Evolutionary conservation across 2,329 filamentous ascomycete genomes (phyloP).

Genomic region (Anisogramma anomala): DNA sequence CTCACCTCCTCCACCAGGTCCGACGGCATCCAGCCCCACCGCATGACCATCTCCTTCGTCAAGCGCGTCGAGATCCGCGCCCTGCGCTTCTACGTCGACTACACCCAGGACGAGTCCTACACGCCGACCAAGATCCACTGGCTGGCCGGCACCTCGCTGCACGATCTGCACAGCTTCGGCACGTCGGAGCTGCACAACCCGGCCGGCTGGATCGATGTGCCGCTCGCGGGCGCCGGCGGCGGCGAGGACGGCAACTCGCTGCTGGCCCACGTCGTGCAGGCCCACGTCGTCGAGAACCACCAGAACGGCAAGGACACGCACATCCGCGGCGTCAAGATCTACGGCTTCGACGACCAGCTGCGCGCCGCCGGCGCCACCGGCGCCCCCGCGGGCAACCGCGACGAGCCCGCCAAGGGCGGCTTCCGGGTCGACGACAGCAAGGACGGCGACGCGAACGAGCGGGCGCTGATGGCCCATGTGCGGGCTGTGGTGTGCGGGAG

Average conservation of each 20-base stretch:
- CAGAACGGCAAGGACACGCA: slow-evolving; percentile 99
- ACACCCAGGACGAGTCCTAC: slow-evolving; percentile 87
- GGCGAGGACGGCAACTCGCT: slow-evolving; percentile 61
- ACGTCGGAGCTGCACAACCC: slow-evolving; percentile 69
- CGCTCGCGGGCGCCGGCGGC: slow-evolving; percentile 42
- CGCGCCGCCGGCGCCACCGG: slow-evolving; percentile 24
- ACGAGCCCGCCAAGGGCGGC: slow-evolving; percentile 19
- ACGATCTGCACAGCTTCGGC: slow-evolving; percentile 81
- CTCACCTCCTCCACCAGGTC: slow-evolving; percentile 42
- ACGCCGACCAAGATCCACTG: slow-evolving; percentile 90
- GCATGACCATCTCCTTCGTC: slow-evolving; percentile 71
- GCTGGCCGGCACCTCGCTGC: slow-evolving; percentile 78
- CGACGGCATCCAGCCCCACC: slow-evolving; percentile 73
- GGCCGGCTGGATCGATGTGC: slow-evolving; percentile 82
- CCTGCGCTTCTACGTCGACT: slow-evolving; percentile 80
- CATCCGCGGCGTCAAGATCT: slow-evolving; percentile 84
- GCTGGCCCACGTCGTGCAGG: slow-evolving; percentile 79
- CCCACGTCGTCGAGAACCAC: slow-evolving; percentile 89
- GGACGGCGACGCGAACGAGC: slow-evolving; percentile 24
- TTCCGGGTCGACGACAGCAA: slow-evolving; percentile 22
- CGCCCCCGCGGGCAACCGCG: slow-evolving; percentile 23
- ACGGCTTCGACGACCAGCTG: slow-evolving; percentile 43
- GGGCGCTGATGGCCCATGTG: slow-evolving; percentile 22
- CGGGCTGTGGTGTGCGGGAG: slow-evolving; percentile 19
- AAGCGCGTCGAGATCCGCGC: slow-evolving; percentile 69